Conservation (phyloP, 2,329 filamentous ascomycete genomes). For the Curvularia sp. region DNA sequence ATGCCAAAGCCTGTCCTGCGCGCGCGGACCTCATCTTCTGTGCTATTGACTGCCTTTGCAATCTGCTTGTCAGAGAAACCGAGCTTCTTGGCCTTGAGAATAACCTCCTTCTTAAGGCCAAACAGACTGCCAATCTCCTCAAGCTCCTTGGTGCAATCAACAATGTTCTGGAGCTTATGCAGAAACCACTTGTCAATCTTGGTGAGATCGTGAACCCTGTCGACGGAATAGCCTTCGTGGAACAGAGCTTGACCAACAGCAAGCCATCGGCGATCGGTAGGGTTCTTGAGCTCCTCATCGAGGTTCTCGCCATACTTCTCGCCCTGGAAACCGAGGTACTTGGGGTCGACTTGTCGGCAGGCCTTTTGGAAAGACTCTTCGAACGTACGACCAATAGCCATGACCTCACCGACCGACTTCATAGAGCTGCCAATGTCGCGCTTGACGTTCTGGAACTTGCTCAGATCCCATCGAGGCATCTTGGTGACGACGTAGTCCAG, state of each 20-base stretch:
- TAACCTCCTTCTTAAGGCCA: conserved; percentile 84
- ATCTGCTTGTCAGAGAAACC: conserved; percentile 98
- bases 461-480: conserved; percentile 97
- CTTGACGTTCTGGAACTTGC: conserved; percentile 99
- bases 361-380: conserved; percentile 99
- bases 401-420: conserved; percentile 99
- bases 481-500: conserved; percentile 98
- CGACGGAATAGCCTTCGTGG: conserved; percentile 93
- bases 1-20: conserved; percentile 86
- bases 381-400: conserved; percentile 98
- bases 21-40: conserved; percentile 88
- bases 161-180: conserved; percentile 97
- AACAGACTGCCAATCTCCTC: conserved; percentile 83
- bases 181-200: conserved; percentile 99
- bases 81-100: conserved; percentile 93
- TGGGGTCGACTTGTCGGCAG: conserved; percentile 93
- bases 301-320: conserved; percentile 87
- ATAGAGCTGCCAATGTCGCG: conserved; percentile 96
- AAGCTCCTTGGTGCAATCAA: conserved; percentile 85
- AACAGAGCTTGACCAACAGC: conserved; percentile 98
- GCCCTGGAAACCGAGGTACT: conserved; percentile 90
- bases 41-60: conserved; percentile 80
- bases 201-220: conserved; percentile 88
- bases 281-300: conserved; percentile 87
- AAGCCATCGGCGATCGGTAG: conserved; percentile 95